Evolutionary conservation across 257 asterid genomes (phyloP).

Genomic region (Paraleonurus japonicus): DNA sequence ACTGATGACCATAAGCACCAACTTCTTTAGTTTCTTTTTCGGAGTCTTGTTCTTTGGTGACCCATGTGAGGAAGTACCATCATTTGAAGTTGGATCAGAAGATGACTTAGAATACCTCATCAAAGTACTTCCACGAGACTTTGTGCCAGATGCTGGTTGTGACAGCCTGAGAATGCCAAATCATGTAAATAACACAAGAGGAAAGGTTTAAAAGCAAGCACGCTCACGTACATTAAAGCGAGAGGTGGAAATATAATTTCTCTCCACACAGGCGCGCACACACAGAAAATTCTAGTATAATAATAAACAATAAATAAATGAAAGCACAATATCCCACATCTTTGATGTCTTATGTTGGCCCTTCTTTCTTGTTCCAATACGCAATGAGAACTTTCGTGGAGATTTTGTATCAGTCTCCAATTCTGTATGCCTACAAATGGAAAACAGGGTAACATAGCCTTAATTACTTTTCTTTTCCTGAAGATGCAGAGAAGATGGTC

Average conservation of each 20-base stretch:
- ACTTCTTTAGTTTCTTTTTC: constrained; percentile 59
- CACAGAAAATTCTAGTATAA: not conserved
- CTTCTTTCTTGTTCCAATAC: constrained; percentile 43
- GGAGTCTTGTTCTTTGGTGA: constrained; percentile 37
- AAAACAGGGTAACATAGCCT: constrained; percentile 18
- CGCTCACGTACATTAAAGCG: not conserved
- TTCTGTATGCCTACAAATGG: constrained; percentile 54
- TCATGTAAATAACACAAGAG: constrained; percentile 29
- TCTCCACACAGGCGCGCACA: not conserved
- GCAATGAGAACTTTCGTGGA: constrained; percentile 39
- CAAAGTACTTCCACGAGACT: constrained; percentile 40
- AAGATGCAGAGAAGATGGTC: constrained; percentile 8
- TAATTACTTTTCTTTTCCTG: not conserved
- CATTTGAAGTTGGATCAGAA: constrained; percentile 39
- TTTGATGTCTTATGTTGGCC: constrained; percentile 42
- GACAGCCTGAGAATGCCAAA: constrained; percentile 43
- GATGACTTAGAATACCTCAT: constrained; percentile 37
- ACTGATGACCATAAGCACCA: constrained; percentile 35
- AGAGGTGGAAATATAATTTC: constrained; percentile 2
- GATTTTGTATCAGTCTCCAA: constrained; percentile 34
- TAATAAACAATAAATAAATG: constrained; percentile 21
- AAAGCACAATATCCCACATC: constrained; percentile 40
- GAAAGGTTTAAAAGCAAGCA: not conserved
- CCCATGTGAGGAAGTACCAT: constrained; percentile 34
- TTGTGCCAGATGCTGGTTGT: constrained; percentile 34